Conservation (phyloP, 2,329 filamentous ascomycete genomes). For the Pezicula rhizophila region DNA sequence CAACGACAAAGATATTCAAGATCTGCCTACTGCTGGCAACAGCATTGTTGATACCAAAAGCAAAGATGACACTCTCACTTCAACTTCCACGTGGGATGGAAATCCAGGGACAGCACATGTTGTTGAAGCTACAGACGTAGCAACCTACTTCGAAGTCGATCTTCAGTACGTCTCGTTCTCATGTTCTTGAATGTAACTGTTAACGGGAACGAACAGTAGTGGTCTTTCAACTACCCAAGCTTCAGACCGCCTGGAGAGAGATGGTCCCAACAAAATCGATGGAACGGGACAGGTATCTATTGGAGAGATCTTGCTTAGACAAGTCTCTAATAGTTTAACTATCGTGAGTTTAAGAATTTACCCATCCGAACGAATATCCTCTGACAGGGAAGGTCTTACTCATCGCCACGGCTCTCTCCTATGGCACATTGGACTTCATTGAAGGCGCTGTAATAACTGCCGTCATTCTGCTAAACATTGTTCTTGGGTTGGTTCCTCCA, state of each 20-base stretch:
- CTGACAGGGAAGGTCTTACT: conserved; percentile 54
- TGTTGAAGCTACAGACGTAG: too few species aligned
- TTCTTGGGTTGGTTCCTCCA: conserved; percentile 48
- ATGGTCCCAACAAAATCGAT: conserved; percentile 68
- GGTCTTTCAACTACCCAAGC: conserved; percentile 60
- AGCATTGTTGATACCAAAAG: too few species aligned
- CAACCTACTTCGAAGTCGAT: conserved; percentile 4
- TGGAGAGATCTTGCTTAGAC: conserved; percentile 71
- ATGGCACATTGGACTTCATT: conserved; percentile 58
- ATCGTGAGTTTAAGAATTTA: conserved; percentile 37
- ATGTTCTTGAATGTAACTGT: conserved; percentile 25
- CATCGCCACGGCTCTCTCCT: conserved; percentile 66
- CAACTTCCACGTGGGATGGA: too few species aligned
- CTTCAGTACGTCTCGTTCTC: conserved; percentile 6
- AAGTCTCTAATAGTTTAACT: conserved; percentile 72
- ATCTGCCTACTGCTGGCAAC: too few species aligned
- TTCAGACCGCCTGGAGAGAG: conserved; percentile 54
- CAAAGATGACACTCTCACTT: too few species aligned
- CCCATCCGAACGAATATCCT: not conserved
- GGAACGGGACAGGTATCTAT: conserved; percentile 65
- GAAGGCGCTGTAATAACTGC: conserved; percentile 58
- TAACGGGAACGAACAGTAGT: conserved; percentile 41
- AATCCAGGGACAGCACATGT: too few species aligned
- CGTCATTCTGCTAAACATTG: conserved; percentile 61
- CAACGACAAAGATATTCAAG: too few species aligned